Evolutionary conservation across 306 rosid genomes (phyloP).

Genomic region (Acmispon strigosus): DNA sequence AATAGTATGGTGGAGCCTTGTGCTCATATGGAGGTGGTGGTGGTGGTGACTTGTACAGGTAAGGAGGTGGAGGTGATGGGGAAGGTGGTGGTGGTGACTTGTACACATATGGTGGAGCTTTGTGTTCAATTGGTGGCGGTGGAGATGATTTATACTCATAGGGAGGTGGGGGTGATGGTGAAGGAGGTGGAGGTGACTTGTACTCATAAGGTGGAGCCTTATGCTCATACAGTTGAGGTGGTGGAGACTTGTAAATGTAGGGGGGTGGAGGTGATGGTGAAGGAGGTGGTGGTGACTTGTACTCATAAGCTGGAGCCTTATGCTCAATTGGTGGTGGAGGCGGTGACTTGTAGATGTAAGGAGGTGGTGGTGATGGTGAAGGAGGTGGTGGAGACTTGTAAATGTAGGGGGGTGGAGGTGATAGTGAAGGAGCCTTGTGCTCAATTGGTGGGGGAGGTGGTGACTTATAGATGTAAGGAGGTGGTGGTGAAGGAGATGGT

Average conservation of each 20-base stretch:
- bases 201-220: no score
- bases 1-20: constrained; percentile 37
- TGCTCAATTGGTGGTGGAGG: not conserved
- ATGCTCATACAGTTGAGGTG: not conserved
- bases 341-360: constrained; percentile 15
- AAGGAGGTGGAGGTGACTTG: no score
- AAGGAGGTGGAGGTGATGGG: not conserved
- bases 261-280: constrained; percentile 18
- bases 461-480: constrained; percentile 11
- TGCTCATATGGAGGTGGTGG: constrained; percentile 40
- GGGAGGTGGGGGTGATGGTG: no score
- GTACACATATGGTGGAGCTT: constrained; percentile 5
- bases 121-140: no score
- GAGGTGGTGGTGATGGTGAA: not conserved
- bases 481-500: not conserved
- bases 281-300: constrained; percentile 26
- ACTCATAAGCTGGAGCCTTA: constrained; percentile 21
- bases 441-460: not conserved
- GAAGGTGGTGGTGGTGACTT: constrained; percentile 28
- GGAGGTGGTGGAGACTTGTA: not conserved
- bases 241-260: constrained; percentile 29
- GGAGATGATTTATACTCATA: no score
- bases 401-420: constrained; percentile 68
- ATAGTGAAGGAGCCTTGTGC: constrained; percentile 20
- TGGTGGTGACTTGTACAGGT: constrained; percentile 39